Evolutionary conservation across 805 yeast genomes (phyloP), one percentile per base, ranked within the genome.

Genomic region (Jamesozyma hellenica): DNA sequence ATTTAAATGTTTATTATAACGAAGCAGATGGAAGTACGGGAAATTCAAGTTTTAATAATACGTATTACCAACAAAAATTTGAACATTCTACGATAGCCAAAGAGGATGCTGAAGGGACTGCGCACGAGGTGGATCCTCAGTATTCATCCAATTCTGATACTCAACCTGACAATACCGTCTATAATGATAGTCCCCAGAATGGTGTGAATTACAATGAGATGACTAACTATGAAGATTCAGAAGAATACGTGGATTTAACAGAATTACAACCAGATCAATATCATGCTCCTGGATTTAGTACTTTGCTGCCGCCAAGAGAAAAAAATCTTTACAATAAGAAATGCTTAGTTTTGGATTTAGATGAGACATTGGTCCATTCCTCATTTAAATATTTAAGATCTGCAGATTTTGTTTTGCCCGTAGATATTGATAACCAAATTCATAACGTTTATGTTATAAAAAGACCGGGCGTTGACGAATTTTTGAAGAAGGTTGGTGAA

Each of bases 401-500:
- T 34, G 95, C 96, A 1, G 99, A 92, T 64, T 92, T 92, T 64
- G 94, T 94, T 35, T 85, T 92, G 36, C 97, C 98, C 13, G 98
- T 92, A 39, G 97, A 90, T 60, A 90, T 92, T 46, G 97, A 92
- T 53, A 80, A 80, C 52, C 90, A 84, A 58, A 71, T 79, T 26
- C 97, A 92, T 61, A 90, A 85, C 54, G 98, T 92, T 33, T 92
- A 87, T 58, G 98, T 92, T 18, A 87, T 88, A 41, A 92, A 92
- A 58, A 74, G 99, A 53, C 99, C 99, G 1, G 98, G 98, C 1
- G 97, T 94, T 37, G 98, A 92, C 63, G 94, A 85, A 56, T 92
- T 92, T 55, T 68, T 92, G 67, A 67, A 66, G 51, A 71, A 74
- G 47, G 95, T 90, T 35, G 95, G 96, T 21, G 71, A 84, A 57